A percentile compares a stretch with the other conserved stretches of the same genome.
phyloP scores from a whole-genome alignment of 2,329 filamentous ascomycete species.

The Xylaria sp. region DNA sequence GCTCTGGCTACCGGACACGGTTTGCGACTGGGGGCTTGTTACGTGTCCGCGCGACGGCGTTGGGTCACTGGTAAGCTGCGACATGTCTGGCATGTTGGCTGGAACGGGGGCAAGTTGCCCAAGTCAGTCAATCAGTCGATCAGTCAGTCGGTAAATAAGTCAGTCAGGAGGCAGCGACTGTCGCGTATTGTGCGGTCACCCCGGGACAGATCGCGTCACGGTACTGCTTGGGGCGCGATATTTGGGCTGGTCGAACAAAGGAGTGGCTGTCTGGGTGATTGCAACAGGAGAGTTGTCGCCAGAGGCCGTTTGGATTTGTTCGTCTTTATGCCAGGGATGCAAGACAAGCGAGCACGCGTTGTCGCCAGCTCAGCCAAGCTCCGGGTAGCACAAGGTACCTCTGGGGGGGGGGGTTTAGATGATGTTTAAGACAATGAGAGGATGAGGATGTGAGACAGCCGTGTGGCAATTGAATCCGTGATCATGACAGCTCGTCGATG shows the following conservation, averaged over 20 bases:
- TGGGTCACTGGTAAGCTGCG: conserved; percentile 29
- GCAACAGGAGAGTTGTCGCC: neutral
- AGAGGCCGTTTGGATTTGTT: conserved; percentile 10
- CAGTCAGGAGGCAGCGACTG: conserved; percentile 11
- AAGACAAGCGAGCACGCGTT: conserved; percentile 33
- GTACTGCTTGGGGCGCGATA: conserved; percentile 1
- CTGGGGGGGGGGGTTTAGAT: conserved; percentile 19
- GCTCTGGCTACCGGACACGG: conserved; percentile 38
- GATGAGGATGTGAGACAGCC: neutral
- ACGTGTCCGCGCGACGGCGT: conserved; percentile 25
- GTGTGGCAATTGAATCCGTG: neutral
- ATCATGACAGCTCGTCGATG: conserved; percentile 3
- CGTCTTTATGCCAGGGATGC: conserved; percentile 25
- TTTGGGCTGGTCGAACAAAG: neutral
- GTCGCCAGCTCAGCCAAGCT: conserved; percentile 35
- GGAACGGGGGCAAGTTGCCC: conserved; percentile 26
- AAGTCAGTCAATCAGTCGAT: neutral
- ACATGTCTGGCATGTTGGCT: conserved; percentile 39
- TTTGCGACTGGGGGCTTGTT: conserved; percentile 15
- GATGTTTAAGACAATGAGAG: conserved; percentile 17
- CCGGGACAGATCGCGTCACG: conserved; percentile 32
- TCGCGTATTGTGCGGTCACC: conserved; percentile 28
- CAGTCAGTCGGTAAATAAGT: too few species aligned
- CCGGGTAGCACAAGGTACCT: conserved; percentile 15
- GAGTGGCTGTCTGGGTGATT: neutral